Conservation (phyloP, 2,329 filamentous ascomycete genomes). For the Cladophialophora exuberans region DNA sequence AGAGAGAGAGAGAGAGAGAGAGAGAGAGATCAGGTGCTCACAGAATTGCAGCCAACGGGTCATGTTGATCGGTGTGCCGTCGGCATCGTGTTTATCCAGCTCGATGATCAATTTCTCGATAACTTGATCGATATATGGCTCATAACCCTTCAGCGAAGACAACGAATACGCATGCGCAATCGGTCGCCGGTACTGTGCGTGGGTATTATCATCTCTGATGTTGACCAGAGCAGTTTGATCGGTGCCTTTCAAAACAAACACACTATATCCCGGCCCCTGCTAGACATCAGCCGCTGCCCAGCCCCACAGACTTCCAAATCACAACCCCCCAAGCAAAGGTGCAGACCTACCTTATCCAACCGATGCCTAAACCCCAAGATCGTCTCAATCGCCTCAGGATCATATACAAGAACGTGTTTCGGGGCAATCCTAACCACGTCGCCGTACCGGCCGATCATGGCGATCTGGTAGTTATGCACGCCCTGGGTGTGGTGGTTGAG, state of each 20-base stretch:
- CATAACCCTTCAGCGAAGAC: constrained; percentile 8
- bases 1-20: neutral
- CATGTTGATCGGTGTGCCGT: constrained; percentile 8
- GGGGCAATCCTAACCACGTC: constrained; percentile 10
- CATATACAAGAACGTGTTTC: constrained; percentile 11
- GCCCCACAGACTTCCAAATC: neutral
- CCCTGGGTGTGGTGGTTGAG: constrained; percentile 10
- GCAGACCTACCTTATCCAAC: constrained; percentile 5
- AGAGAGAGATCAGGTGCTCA: neutral
- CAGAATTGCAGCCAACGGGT: constrained; percentile 13
- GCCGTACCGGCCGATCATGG: constrained; percentile 4
- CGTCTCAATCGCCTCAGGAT: constrained; percentile 9
- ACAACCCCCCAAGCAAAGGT: neutral
- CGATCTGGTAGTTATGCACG: constrained; percentile 17
- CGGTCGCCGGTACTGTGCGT: constrained; percentile 7
- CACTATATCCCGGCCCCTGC: constrained; percentile 6
- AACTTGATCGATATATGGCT: constrained; percentile 10
- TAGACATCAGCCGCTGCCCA: neutral
- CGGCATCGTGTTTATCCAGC: constrained; percentile 10
- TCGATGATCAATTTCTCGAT: constrained; percentile 10
- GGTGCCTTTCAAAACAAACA: constrained; percentile 11
- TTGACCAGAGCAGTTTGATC: constrained; percentile 13
- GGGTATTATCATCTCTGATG: constrained; percentile 12
- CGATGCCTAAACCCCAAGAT: constrained; percentile 9
- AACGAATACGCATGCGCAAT: constrained; percentile 7